A percentile compares a stretch with the other conserved stretches of the same genome.
phyloP scores from a whole-genome alignment of 2,329 filamentous ascomycete genomes.

The Fusarium sp. region DNA sequence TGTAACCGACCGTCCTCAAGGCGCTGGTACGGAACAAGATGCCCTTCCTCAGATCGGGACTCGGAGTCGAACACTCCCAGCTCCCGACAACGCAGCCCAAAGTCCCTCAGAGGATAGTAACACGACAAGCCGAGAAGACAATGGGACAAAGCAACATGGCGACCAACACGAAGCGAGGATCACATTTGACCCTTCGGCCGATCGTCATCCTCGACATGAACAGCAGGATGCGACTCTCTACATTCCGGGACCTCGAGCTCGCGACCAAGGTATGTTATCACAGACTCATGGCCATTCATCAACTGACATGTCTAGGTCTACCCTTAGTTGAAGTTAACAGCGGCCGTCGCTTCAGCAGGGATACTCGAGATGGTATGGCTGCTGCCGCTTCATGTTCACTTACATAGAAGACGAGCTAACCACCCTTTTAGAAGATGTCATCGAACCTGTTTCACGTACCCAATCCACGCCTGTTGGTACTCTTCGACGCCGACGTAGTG shows the following conservation, averaged over 20 bases:
- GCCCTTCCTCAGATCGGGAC: slow-evolving; percentile 28
- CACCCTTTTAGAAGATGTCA: slow-evolving; percentile 36
- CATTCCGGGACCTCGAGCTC: slow-evolving; percentile 54
- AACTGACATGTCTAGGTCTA: slow-evolving; percentile 41
- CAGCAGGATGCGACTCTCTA: slow-evolving; percentile 50
- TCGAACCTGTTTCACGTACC: slow-evolving; percentile 34
- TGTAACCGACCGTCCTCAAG: slow-evolving; percentile 22
- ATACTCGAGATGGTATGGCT: slow-evolving; percentile 33
- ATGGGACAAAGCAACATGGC: slow-evolving; percentile 3
- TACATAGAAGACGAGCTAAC: background rate
- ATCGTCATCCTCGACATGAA: slow-evolving; percentile 48
- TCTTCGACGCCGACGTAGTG: slow-evolving; percentile 47
- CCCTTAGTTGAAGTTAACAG: slow-evolving; percentile 50
- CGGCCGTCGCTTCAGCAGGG: slow-evolving; percentile 38
- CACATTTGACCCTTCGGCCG: slow-evolving; percentile 50
- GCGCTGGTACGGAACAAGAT: slow-evolving; percentile 3
- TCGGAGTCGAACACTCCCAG: slow-evolving; percentile 34
- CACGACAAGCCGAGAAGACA: slow-evolving; percentile 2
- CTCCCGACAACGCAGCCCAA: slow-evolving; percentile 6
- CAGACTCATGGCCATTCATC: background rate
- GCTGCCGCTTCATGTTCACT: background rate
- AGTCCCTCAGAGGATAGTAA: background rate
- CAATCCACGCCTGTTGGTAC: slow-evolving; percentile 19
- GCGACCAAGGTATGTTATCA: slow-evolving; percentile 48
- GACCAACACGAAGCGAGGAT: slow-evolving; percentile 39